Evolutionary conservation across 2,329 filamentous ascomycete species (phyloP), one percentile per base, ranked within the genome.

Genomic region (Sporothrix dimorphospora): DNA sequence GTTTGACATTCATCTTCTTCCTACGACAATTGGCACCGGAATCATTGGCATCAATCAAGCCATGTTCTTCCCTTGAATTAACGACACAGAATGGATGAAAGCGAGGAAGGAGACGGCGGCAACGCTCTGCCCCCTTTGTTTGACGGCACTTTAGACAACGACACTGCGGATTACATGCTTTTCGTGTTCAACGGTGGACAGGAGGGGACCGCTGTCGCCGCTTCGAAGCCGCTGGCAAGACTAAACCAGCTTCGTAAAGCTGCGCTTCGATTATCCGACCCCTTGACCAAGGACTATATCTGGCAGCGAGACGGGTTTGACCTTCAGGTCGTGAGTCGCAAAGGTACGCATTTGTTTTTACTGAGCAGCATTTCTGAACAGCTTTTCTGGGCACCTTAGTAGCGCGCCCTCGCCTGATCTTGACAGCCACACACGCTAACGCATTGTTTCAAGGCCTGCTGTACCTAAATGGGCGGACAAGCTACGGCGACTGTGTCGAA

Each of bases 401-500:
- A 19, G 47, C 42, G 47, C 19, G 8, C 47, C 12, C 19, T 49
- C 16, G 19, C n/a, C 19, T 49, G 47, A 9, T 49, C 19, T 49
- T 49, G 14, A 51, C 42, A 34, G n/a, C 3, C 42, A 30, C 27
- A 16, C 45, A 1, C 8, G 42, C 21, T 71, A 16, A 55, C 59
- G 21, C 9, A 38, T 38, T 24, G 1, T 34, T 38, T 0, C 14
- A 6, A 87, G 87, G 85, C 0, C 78, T 89, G 9, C 78, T 84
- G n/a, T 90, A 90, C 75, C 86, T 99, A 6, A 87, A 89, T 74
- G 95, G 95, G 24, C 85, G 86, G 69, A 96, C 94, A 0, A 92
- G 95, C 79, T 98, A 94, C 78, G 94, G 95, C 9, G 97, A 99
- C 81, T 96, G 94, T 0, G 90, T 98, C 4, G 95, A 97, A 78